Percentiles rank a stretch among this genome's conserved stretches.
These are phyloP conservation scores for Neurospora intermedia DNA, from an alignment of 495 filamentous ascomycete species.

Conservation along the genomic window DNA sequence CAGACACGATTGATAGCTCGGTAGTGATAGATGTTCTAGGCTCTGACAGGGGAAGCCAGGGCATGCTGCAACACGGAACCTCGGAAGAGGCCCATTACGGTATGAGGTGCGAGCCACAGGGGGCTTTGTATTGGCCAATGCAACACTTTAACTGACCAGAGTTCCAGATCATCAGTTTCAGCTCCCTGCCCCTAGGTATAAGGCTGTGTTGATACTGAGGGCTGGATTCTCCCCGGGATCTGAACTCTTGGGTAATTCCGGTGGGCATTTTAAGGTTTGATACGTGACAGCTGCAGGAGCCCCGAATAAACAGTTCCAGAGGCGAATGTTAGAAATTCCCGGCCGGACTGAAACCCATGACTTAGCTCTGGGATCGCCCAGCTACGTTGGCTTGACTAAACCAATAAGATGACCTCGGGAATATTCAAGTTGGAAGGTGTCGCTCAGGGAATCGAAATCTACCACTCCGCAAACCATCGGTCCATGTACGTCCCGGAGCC, in stretches of 20 bases:
- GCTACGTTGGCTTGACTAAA: not conserved
- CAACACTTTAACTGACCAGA: constrained; percentile 6
- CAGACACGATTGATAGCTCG: not conserved
- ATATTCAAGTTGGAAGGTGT: not conserved
- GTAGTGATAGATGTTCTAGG: not conserved
- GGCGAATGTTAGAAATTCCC: not conserved
- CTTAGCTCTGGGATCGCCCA: not conserved
- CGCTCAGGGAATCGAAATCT: too few species aligned
- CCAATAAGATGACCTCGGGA: not conserved
- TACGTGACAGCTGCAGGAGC: not conserved
- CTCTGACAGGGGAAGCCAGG: constrained; percentile 2
- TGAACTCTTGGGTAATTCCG: not conserved
- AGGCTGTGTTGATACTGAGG: constrained; percentile 2
- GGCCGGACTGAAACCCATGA: not conserved
- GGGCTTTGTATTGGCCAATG: constrained; percentile 5
- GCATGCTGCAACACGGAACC: constrained; percentile 11
- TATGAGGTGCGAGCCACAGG: constrained; percentile 11
- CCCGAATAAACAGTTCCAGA: too few species aligned
- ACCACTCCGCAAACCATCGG: too few species aligned
- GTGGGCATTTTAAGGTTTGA: not conserved
- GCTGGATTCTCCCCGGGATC: not conserved
- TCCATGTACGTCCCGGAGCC: too few species aligned
- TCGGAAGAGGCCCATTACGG: constrained; percentile 1
- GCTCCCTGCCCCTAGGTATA: constrained; percentile 8
- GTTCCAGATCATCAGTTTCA: constrained; percentile 16